A percentile compares a stretch with the other conserved stretches of the same genome.
These are phyloP conservation scores for Fagus crenata DNA, from an alignment of 306 rosid genomes.

Conservation along the genomic window DNA sequence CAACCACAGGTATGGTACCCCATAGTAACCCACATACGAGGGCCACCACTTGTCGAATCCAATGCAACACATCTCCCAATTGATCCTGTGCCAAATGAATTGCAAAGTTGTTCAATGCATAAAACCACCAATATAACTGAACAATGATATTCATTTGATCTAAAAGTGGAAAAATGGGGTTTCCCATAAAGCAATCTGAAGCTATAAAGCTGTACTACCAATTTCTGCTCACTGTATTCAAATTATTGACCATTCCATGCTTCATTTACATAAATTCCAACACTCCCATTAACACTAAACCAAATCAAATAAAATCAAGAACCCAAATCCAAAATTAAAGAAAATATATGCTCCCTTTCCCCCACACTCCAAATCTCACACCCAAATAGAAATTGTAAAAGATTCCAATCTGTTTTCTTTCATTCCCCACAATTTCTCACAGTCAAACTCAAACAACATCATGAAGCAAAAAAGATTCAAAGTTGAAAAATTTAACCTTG, in stretches of 20 bases:
- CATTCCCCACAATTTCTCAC: conserved; percentile 4
- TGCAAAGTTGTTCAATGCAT: neutral
- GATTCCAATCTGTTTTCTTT: neutral
- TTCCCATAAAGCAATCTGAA: neutral
- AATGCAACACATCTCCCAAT: conserved; percentile 94
- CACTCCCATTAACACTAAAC: neutral
- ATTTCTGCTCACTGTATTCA: conserved; percentile 10
- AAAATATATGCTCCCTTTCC: neutral
- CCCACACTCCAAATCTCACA: neutral
- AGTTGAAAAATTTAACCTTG: conserved; percentile 54
- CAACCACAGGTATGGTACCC: conserved; percentile 91
- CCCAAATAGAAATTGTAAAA: neutral
- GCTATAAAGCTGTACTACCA: neutral
- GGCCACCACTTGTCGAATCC: conserved; percentile 90
- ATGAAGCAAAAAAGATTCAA: neutral
- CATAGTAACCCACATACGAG: conserved; percentile 73
- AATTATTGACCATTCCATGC: neutral
- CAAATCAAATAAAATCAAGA: neutral
- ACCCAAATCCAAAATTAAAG: neutral
- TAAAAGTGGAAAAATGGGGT: neutral
- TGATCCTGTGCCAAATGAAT: conserved; percentile 60
- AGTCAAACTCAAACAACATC: neutral
- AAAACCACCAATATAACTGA: neutral
- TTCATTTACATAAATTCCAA: neutral
- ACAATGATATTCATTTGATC: neutral